Base-by-base conservation (phyloP, 139 green algal species). In the Chlorella sp. region DNA sequence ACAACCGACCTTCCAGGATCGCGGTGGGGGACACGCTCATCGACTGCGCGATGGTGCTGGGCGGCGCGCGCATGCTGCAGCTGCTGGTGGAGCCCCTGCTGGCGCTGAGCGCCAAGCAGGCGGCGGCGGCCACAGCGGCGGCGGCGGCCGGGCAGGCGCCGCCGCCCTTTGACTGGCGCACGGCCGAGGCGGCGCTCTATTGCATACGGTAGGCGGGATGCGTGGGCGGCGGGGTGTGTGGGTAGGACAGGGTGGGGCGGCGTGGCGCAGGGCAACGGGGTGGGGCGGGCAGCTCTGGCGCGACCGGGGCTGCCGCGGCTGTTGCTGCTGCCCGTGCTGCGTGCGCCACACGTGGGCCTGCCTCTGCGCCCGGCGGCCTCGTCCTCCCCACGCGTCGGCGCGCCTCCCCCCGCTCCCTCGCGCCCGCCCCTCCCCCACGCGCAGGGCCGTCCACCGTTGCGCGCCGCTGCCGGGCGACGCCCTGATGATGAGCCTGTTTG, bases 181-280 rank as follows among this genome's bases (percentile, higher is more conserved):
- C 83, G 2, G 90, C 89, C 0, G 91, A 96, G 77, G 84, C 90
- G 9, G 88, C 84, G 19, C 82, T 96, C 12, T 92, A 90, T 73
- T 95, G 91, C 74, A 70, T 96, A 14, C 77, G 87, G 79, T 91
- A 35, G 25, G 55, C 71, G 46, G 11, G 56, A 25, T 63, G 56
- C 23, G 56, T 4, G 21, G 15, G 19, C 15, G 0, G 29, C 23
- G 11, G 14, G 21, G 56, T n/a, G 14, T 23, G 56, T 63, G 55
- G 14, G 55, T 38, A 33, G 27, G 56, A 63, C 23, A 63, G 56
- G 2, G 56, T 29, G 56, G 56, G 15, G 15, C 23, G 27, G 15
- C 23, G 15, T 63, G 0, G 15, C 9, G 15, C 1, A 5, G 56
- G 21, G 56, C 48, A 21, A 58, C 17, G 48, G 48, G 21, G 48